Evolutionary conservation across 1,284 basidiomycete species (phyloP), one percentile per base, ranked within the genome.

Genomic region (Flammula alnicola): DNA sequence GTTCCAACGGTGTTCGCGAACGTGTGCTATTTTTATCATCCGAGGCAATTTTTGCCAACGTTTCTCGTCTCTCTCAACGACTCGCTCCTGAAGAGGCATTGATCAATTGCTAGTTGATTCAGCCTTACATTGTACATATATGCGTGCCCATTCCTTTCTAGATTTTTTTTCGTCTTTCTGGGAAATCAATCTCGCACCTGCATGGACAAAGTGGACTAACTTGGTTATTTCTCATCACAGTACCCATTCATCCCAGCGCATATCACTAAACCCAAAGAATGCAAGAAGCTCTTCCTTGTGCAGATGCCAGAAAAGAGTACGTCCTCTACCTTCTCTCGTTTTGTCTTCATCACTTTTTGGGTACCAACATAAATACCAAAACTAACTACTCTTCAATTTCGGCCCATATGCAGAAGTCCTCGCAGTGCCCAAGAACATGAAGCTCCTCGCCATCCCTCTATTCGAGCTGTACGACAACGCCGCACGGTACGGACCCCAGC

Each of bases 391-490:
- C 19, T 33, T 31, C 25, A 26, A 27, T 30, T 31, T 12, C 30
- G 40, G 39, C 22, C 23, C 16, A 29, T 42, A 41, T 52, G 31
- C 70, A 98, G 95, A 97, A 70, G 89, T 95, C 8, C 84, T 99
- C 10, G 93, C 94, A 1, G 94, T 98, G 1, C 96, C 96, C 0
- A 93, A 93, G 72, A 99, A 99, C 72, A 98, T 98, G 95, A 98
- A 98, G 70, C 81, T 98, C 2, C 85, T 98, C 26, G 93, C 93
- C 1, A 95, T 97, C 41, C 96, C 96, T 0, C 76, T 99, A 25
- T 98, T 96, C 63, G 96, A 99, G 72, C 78, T 98, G 11, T 99
- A 98, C 65, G 96, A 98, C 69, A 98, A 98, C 60, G 92, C 94
- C 7, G 93, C 94, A 6, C 79, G 94, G 76, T 95, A 95, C 66